A percentile compares a stretch with the other conserved stretches of the same genome.
Evolutionary conservation across 164 flowering plant species (phyloP).

Genomic region (Vitis rotundifolia): DNA sequence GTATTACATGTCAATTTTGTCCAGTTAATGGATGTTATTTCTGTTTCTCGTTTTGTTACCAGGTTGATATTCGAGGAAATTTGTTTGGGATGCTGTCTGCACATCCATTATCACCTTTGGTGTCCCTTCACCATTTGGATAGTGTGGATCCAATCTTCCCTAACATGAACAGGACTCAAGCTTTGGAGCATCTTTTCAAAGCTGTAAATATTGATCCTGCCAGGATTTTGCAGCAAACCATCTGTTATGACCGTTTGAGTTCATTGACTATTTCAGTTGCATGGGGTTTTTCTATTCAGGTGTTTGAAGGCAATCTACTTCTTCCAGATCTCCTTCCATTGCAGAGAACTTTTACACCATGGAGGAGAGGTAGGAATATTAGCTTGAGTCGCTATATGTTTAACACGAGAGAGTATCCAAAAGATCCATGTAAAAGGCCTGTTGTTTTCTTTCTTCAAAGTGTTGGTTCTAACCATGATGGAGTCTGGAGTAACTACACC

Average conservation of each 20-base stretch:
- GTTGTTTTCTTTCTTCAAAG: constrained; percentile 46
- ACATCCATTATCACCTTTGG: constrained; percentile 71
- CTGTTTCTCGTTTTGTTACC: neutral
- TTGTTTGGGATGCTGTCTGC: constrained; percentile 76
- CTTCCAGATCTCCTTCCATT: constrained; percentile 61
- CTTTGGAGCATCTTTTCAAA: constrained; percentile 54
- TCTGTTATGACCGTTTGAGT: constrained; percentile 61
- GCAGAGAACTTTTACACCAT: constrained; percentile 63
- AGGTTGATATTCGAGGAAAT: constrained; percentile 84
- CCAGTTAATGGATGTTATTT: neutral
- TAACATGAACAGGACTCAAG: constrained; percentile 44
- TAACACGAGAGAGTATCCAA: constrained; percentile 53
- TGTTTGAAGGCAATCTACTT: constrained; percentile 54
- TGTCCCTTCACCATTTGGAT: constrained; percentile 87
- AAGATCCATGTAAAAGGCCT: constrained; percentile 64
- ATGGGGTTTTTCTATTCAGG: constrained; percentile 83
- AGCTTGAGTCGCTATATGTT: constrained; percentile 49
- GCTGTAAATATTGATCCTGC: constrained; percentile 60
- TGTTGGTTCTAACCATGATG: constrained; percentile 30
- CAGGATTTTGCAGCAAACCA: constrained; percentile 70
- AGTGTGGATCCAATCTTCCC: constrained; percentile 74
- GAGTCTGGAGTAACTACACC: constrained; percentile 42
- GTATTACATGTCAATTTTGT: too few species aligned
- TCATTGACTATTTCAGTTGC: constrained; percentile 64
- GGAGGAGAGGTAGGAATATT: constrained; percentile 44